Base-by-base conservation (phyloP, 352 stramenopile genomes). In the Saprolegnia parasitica region DNA sequence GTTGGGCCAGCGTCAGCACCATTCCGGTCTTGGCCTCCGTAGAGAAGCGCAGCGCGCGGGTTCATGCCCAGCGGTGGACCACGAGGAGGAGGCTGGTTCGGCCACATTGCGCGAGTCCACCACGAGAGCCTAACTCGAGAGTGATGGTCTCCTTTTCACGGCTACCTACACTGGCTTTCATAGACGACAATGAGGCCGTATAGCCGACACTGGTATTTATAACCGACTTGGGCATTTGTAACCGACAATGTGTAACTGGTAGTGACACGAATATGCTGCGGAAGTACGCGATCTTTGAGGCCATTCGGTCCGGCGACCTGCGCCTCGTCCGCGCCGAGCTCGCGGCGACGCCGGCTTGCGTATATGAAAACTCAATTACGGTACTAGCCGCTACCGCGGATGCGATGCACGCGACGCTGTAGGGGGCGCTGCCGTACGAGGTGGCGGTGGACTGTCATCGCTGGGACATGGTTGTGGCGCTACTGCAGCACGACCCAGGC, bases 201-300 rank as follows among this genome's bases (percentile, higher is more conserved):
- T n/a, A 58, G 20, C n/a, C n/a, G 18, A 20, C 29, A n/a, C 29
- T 58, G 13, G 50, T 4, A 4, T 58, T 58, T 58, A 24, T 58
- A 18, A 20, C 50, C 50, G 26, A 58, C 20, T 32, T 45, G 6
- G 15, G 55, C 40, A 0, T 20, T 21, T 65, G 20, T 8, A 40
- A 42, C 35, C 11, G 29, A 21, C 15, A 54, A 1, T 3, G 37
- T 15, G 18, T 49, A 49, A 49, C 42, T n/a, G 42, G 11, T 49
- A 6, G 29, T 35, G 29, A 35, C 29, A 11, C 3, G 42, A n/a
- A 49, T n/a, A n/a, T 49, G n/a, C 42, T 5, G 24, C 58, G 58
- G 18, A 39, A 39, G 58, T 67, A 56, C 29, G 58, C 63, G 47
- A 52, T 70, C 46, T 70, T 70, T 47, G 63, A 70, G 11, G 20